phyloP scores from a whole-genome alignment of 108 stramenopile species.

The Conticribra guillardii region DNA sequence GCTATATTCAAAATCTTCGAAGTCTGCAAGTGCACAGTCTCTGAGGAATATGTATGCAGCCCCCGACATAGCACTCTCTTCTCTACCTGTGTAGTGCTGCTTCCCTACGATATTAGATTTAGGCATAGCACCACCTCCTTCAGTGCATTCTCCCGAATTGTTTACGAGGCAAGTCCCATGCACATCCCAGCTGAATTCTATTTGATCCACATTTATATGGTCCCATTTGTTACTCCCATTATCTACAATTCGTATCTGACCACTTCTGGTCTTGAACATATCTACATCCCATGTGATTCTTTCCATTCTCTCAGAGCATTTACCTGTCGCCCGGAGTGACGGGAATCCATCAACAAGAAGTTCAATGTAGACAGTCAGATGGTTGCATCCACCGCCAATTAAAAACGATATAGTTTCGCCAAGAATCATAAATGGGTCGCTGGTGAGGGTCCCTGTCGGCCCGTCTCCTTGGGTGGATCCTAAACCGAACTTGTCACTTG shows the following conservation, averaged over 20 bases:
- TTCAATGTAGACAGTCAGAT: conserved; percentile 69
- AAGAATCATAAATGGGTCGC: conserved; percentile 65
- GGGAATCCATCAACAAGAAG: conserved; percentile 79
- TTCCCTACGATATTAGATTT: conserved; percentile 12
- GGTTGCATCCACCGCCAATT: conserved; percentile 85
- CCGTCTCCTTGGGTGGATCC: conserved; percentile 70
- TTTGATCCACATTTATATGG: conserved; percentile 82
- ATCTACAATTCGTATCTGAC: conserved; percentile 74
- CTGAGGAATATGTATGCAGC: conserved; percentile 73
- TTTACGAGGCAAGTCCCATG: conserved; percentile 30
- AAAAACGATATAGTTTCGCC: conserved; percentile 64
- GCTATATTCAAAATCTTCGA: conserved; percentile 16
- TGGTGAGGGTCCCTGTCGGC: conserved; percentile 72
- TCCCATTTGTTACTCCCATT: conserved; percentile 61
- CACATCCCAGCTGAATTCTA: conserved; percentile 66
- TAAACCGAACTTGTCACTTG: conserved; percentile 31
- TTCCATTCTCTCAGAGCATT: conserved; percentile 70
- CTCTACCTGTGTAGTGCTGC: conserved; percentile 38
- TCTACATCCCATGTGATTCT: conserved; percentile 60
- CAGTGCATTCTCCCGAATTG: conserved; percentile 34
- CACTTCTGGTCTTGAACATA: conserved; percentile 54
- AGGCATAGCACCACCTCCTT: conserved; percentile 29
- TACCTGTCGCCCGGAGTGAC: conserved; percentile 71
- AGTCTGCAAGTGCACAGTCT: conserved; percentile 12
- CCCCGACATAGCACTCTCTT: conserved; percentile 60